Conservation (phyloP, 129 eudicot species). For the Ambrosia trifida region DNA sequence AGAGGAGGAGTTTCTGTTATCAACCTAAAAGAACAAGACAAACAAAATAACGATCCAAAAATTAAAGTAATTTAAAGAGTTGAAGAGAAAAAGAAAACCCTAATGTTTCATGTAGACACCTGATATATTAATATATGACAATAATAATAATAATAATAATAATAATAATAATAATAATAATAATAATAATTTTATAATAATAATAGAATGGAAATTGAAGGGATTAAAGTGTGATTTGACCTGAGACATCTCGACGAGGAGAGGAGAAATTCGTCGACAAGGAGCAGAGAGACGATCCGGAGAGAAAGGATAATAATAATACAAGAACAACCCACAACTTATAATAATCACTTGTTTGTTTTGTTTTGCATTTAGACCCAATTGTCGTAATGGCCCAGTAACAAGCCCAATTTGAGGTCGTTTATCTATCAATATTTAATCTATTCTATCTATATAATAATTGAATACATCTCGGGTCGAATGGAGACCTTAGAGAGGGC, state of each 20-base stretch:
- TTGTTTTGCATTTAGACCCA: background rate
- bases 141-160: too few relatives aligned
- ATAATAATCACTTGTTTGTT: background rate
- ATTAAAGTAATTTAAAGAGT: background rate
- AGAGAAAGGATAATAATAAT: background rate
- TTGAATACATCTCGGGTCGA: too few relatives aligned
- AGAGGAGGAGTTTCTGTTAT: slow-evolving; percentile 78
- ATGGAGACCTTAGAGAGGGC: too few relatives aligned
- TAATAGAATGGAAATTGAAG: background rate
- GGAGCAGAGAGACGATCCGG: slow-evolving; percentile 7
- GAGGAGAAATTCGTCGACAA: slow-evolving; percentile 10
- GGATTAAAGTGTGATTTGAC: slow-evolving; percentile 17
- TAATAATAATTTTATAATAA: background rate
- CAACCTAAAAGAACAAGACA: slow-evolving; percentile 48
- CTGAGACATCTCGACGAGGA: slow-evolving; percentile 50
- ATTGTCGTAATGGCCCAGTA: too few relatives aligned
- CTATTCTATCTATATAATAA: too few relatives aligned
- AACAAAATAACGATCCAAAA: background rate
- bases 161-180: background rate
- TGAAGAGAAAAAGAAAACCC: slow-evolving; percentile 6
- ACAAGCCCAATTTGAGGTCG: too few relatives aligned
- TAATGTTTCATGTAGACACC: background rate
- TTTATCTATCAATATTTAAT: too few relatives aligned
- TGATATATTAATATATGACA: too few relatives aligned
- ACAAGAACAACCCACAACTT: background rate